A percentile compares a stretch with the other conserved stretches of the same genome.
These are phyloP conservation scores for Phytophthora cryptogea DNA, from an alignment of 352 stramenopile genomes.

Conservation along the genomic window DNA sequence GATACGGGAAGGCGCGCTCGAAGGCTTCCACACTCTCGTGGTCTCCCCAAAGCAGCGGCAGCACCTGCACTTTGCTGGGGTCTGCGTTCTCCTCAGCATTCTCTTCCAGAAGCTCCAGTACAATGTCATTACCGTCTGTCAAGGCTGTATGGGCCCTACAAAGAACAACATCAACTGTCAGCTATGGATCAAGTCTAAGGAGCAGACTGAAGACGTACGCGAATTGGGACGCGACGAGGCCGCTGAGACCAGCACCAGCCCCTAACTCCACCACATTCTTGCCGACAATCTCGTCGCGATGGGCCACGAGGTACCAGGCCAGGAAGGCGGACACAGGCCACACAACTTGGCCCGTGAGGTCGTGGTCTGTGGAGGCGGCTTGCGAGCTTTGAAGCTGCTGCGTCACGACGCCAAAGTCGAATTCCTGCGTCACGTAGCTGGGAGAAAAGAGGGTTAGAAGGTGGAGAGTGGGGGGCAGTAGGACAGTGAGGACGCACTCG, in stretches of 20 bases:
- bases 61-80: conserved; percentile 37
- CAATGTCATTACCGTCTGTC: conserved; percentile 77
- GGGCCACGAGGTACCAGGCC: conserved; percentile 48
- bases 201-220: conserved; percentile 36
- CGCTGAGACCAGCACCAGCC: conserved; percentile 56
- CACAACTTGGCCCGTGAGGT: conserved; percentile 79
- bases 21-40: conserved; percentile 46
- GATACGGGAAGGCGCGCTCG: conserved; percentile 44
- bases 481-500: conserved; percentile 34
- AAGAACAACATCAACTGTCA: conserved; percentile 17
- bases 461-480: background rate
- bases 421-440: conserved; percentile 56
- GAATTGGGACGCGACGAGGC: conserved; percentile 65
- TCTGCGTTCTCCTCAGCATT: conserved; percentile 44
- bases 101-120: conserved; percentile 57
- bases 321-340: conserved; percentile 74
- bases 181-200: background rate
- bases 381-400: conserved; percentile 55
- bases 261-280: conserved; percentile 63
- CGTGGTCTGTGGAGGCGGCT: conserved; percentile 70
- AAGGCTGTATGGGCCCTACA: conserved; percentile 49
- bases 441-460: background rate
- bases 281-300: conserved; percentile 37
- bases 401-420: conserved; percentile 51
- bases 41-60: conserved; percentile 62